Evolutionary conservation across 2,329 filamentous ascomycete species (phyloP).

Genomic region (Ceratocystis alfenasii): DNA sequence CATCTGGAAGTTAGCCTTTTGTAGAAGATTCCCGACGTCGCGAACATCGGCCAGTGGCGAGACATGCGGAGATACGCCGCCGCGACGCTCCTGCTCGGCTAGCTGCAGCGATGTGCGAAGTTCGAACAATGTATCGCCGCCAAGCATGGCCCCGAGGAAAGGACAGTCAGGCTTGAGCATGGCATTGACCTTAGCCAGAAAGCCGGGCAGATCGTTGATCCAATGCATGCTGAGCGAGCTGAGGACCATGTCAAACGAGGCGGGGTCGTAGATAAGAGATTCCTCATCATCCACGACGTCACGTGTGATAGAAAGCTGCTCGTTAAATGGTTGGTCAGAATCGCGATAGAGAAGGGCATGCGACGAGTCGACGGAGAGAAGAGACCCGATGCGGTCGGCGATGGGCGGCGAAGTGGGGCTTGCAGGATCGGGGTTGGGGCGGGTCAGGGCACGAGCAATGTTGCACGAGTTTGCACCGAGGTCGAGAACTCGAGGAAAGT

Average conservation of each 20-base stretch:
- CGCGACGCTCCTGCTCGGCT: constrained; percentile 76
- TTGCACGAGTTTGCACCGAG: constrained; percentile 94
- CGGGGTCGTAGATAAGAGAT: constrained; percentile 63
- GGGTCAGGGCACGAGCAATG: constrained; percentile 68
- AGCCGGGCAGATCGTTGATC: constrained; percentile 88
- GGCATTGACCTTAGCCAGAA: constrained; percentile 73
- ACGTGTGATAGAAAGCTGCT: constrained; percentile 57
- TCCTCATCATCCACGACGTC: constrained; percentile 65
- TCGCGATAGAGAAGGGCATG: constrained; percentile 69
- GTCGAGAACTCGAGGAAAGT: constrained; percentile 75
- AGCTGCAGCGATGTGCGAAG: constrained; percentile 86
- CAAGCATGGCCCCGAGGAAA: constrained; percentile 92
- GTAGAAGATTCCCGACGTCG: constrained; percentile 78
- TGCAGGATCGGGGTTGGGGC: constrained; percentile 52
- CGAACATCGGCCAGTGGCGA: constrained; percentile 85
- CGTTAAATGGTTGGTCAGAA: constrained; percentile 59
- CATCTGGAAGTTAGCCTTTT: constrained; percentile 84
- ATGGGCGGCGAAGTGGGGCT: constrained; percentile 53
- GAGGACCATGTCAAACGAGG: constrained; percentile 78
- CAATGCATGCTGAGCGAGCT: constrained; percentile 87
- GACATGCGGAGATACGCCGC: constrained; percentile 83
- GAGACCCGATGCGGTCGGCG: constrained; percentile 55
- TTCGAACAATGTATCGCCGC: constrained; percentile 87
- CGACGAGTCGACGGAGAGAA: constrained; percentile 76
- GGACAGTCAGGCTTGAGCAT: constrained; percentile 81